Evolutionary conservation across 163 green algal genomes (phyloP).

Genomic region (Chlamydomonas reinhardtii): DNA sequence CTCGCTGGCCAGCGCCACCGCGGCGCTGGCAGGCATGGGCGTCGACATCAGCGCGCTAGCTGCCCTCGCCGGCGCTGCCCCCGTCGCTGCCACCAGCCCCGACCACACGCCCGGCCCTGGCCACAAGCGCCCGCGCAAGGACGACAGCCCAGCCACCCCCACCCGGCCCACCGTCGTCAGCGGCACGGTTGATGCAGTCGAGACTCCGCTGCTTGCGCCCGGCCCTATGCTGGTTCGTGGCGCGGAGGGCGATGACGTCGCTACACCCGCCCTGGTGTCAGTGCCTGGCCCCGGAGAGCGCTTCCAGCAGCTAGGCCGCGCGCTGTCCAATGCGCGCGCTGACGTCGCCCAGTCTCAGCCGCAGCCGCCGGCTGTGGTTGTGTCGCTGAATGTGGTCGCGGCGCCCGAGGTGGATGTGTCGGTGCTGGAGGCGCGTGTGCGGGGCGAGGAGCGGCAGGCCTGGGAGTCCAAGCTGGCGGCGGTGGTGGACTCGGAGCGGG

Average conservation of each 20-base stretch:
- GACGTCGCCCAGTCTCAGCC: neutral
- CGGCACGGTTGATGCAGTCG: neutral
- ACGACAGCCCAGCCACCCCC: slow-evolving; percentile 19
- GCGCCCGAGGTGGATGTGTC: slow-evolving; percentile 19
- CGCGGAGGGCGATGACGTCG: neutral
- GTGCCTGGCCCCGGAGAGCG: neutral
- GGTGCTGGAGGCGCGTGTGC: slow-evolving; percentile 10
- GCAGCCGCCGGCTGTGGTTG: slow-evolving; percentile 21
- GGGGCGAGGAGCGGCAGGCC: neutral
- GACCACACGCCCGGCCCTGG: neutral
- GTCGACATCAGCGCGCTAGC: slow-evolving; percentile 22
- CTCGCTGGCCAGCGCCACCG: slow-evolving; percentile 14
- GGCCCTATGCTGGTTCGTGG: neutral
- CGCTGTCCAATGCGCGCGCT: neutral
- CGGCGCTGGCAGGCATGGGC: slow-evolving; percentile 29
- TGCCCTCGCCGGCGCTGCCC: neutral
- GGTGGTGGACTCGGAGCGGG: slow-evolving; percentile 38
- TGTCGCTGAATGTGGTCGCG: slow-evolving; percentile 10
- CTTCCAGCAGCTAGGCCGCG: slow-evolving; percentile 28
- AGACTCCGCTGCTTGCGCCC: slow-evolving; percentile 30
- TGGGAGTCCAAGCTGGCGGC: slow-evolving; percentile 20
- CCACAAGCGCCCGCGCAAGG: slow-evolving; percentile 28
- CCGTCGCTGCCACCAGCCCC: neutral
- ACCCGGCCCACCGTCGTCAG: neutral
- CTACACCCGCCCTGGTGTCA: neutral